phyloP scores from a whole-genome alignment of 2,329 filamentous ascomycete species.

The Calonectria hawksworthii region DNA sequence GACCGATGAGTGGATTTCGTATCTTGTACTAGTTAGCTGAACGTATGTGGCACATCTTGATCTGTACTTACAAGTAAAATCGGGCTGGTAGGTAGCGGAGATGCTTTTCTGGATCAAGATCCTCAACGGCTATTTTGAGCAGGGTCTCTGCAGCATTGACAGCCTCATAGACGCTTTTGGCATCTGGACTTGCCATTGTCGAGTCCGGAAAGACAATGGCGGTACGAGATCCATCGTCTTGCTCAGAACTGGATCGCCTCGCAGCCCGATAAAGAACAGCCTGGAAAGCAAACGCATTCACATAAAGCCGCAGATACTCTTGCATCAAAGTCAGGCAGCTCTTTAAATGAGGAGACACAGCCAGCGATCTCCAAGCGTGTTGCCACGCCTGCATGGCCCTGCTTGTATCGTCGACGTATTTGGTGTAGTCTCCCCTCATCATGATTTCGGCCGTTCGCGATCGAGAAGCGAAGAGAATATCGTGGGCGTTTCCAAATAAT shows the following conservation, averaged over 20 bases:
- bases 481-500: conserved; percentile 27
- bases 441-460: conserved; percentile 30
- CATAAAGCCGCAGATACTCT: conserved; percentile 27
- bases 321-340: conserved; percentile 28
- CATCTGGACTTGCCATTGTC: conserved; percentile 29
- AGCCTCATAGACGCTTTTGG: conserved; percentile 25
- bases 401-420: conserved; percentile 31
- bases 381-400: conserved; percentile 25
- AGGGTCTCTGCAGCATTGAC: conserved; percentile 25
- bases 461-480: conserved; percentile 28
- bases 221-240: not conserved
- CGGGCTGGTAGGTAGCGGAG: conserved; percentile 29
- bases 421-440: conserved; percentile 31
- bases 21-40: not conserved
- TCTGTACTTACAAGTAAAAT: conserved; percentile 24
- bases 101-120: conserved; percentile 27
- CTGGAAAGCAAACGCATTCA: conserved; percentile 31
- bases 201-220: conserved; percentile 27
- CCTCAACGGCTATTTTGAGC: conserved; percentile 24
- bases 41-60: not conserved
- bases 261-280: conserved; percentile 27
- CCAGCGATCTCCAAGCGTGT: conserved; percentile 20
- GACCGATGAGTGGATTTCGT: conserved; percentile 31
- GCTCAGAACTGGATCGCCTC: not conserved
- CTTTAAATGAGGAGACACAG: conserved; percentile 21